Evolutionary conservation across 768 basidiomycete genomes (phyloP), one percentile per base, ranked within the genome.

Genomic region (Gloeophyllum trabeum): DNA sequence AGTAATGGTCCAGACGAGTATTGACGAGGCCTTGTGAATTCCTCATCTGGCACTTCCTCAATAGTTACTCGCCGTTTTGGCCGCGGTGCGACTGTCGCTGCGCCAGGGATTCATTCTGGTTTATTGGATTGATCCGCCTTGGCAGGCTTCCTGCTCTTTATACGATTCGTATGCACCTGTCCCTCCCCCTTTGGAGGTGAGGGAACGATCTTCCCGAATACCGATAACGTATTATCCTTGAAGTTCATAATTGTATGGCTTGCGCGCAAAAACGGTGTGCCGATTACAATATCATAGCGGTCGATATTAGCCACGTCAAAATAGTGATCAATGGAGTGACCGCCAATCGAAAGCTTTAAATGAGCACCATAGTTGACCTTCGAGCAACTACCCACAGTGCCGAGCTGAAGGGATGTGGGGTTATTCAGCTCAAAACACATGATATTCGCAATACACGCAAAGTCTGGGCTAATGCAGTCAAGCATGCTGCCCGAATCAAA

Each of bases 291-390:
- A 24, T 66, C 59, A 42, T 65, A 67, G 3, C 44, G 45, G 39
- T 64, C 60, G 7, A 66, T 49, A 28, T 67, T 67, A 0, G 50
- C 54, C 3, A 67, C 44, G 40, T 66, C 58, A 1, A 64, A 45
- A 25, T 64, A 63, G 22, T 41, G 25, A 1, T 23, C 19, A 1
- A 13, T 22, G 0, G 43, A 35, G 2, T 51, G 22, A 0, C 39
- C 28, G 5, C 45, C 47, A 3, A 57, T 20, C 1, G 5, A 3
- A 0, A 61, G 20, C 0, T 41, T 6, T 2, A 50, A 46, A 4
- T 49, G 39, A 0, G 52, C 36, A 0, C 62, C 60, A 44, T 55
- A 56, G 12, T 56, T 54, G 5, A 66, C 57, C 1, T 43, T 48
- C 0, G 61, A 53, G 2, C 51, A 46, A 35, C 61, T 63, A 0